Evolutionary conservation across 495 filamentous ascomycete genomes (phyloP).

Genomic region (Xylaria telfairii): DNA sequence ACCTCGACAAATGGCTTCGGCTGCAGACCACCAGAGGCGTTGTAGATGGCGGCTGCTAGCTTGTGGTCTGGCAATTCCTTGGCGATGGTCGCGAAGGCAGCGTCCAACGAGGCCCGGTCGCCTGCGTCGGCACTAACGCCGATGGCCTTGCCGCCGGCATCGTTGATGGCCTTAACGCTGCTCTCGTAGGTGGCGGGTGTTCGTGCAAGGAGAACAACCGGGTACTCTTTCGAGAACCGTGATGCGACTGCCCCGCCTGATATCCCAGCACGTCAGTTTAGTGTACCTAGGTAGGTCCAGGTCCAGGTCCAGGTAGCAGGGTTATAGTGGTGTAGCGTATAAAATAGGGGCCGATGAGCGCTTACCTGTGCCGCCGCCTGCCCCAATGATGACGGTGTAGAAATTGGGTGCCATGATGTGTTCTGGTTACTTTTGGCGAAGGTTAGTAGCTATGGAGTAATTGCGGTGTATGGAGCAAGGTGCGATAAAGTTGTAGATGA

Average conservation of each 20-base stretch:
- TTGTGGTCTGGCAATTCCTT: slow-evolving; percentile 58
- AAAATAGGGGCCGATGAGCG: neutral
- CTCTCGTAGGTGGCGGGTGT: slow-evolving; percentile 68
- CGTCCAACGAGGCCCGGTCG: slow-evolving; percentile 63
- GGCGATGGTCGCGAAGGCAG: slow-evolving; percentile 72
- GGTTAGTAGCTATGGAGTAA: too few relatives aligned
- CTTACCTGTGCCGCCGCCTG: slow-evolving; percentile 69
- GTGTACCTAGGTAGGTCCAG: neutral
- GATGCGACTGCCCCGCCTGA: slow-evolving; percentile 61
- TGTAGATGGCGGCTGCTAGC: slow-evolving; percentile 82
- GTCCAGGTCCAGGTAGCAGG: neutral
- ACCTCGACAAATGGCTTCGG: slow-evolving; percentile 85
- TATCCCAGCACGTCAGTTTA: neutral
- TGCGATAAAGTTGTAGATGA: neutral
- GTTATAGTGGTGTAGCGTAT: neutral
- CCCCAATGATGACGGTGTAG: slow-evolving; percentile 73
- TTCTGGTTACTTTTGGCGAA: neutral
- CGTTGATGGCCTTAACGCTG: slow-evolving; percentile 77
- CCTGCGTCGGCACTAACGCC: slow-evolving; percentile 78
- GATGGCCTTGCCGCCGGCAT: slow-evolving; percentile 70
- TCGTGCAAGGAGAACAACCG: slow-evolving; percentile 77
- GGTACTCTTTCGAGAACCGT: slow-evolving; percentile 73
- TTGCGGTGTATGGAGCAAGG: neutral
- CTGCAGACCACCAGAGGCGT: slow-evolving; percentile 71
- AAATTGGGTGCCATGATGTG: slow-evolving; percentile 45